Conservation (phyloP, 2,329 filamentous ascomycete genomes). For the Ophiostoma triangulosporum region DNA sequence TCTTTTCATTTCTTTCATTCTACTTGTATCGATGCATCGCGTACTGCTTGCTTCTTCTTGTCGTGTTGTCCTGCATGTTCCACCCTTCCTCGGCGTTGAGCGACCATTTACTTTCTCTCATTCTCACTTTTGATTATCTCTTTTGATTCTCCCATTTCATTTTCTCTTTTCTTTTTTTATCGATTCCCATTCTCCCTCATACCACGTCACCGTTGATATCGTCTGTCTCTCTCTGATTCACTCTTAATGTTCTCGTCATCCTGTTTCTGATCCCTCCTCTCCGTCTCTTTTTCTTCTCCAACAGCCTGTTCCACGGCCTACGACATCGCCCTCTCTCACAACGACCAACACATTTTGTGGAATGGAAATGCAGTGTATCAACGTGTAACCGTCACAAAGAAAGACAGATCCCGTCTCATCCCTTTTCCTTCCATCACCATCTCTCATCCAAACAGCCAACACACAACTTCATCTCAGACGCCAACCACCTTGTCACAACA, state of each 20-base stretch:
- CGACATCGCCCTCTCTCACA: neutral
- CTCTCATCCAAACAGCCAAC: neutral
- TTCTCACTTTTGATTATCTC: neutral
- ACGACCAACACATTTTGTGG: neutral
- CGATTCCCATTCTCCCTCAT: neutral
- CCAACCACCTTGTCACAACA: neutral
- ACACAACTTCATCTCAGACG: neutral
- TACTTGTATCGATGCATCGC: neutral
- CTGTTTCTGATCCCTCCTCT: neutral
- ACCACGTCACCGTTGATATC: neutral
- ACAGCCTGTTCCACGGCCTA: neutral
- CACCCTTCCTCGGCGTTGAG: neutral
- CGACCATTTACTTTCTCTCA: neutral
- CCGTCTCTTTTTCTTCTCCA: neutral
- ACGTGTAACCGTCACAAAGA: constrained; percentile 10
- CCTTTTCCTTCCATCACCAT: neutral
- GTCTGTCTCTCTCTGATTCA: neutral
- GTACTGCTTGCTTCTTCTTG: neutral
- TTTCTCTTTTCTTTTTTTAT: neutral
- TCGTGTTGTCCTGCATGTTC: neutral
- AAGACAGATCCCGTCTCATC: constrained; percentile 2
- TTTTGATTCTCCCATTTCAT: neutral
- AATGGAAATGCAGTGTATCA: constrained; percentile 1
- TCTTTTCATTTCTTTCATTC: neutral
- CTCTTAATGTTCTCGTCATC: neutral